Conservation (phyloP, 2,329 filamentous ascomycete genomes). For the Cercospora canescens region DNA sequence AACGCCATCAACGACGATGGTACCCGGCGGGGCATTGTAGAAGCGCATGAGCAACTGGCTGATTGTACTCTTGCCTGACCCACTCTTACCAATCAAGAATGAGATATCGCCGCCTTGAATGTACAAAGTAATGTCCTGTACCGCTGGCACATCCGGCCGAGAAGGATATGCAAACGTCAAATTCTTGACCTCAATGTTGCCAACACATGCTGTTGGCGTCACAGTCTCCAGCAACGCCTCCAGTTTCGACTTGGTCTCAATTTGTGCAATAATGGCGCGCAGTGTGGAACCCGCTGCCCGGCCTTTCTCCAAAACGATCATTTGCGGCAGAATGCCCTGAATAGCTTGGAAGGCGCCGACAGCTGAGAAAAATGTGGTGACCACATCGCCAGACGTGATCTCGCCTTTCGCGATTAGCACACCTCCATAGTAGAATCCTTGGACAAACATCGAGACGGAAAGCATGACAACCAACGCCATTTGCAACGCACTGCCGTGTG, state of each 20-base stretch:
- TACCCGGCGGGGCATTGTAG: slow-evolving; percentile 66
- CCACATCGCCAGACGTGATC: slow-evolving; percentile 63
- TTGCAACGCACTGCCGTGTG: slow-evolving; percentile 68
- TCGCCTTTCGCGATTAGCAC: slow-evolving; percentile 63
- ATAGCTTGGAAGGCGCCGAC: slow-evolving; percentile 75
- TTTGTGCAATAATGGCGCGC: slow-evolving; percentile 44
- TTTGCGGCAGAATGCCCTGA: slow-evolving; percentile 72
- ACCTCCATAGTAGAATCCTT: slow-evolving; percentile 87
- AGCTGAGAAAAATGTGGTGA: slow-evolving; percentile 84
- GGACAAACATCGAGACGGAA: slow-evolving; percentile 75
- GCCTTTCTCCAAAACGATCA: slow-evolving; percentile 76
- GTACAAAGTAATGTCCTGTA: slow-evolving; percentile 64
- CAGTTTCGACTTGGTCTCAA: slow-evolving; percentile 28
- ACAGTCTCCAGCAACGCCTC: slow-evolving; percentile 23
- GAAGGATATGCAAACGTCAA: slow-evolving; percentile 67
- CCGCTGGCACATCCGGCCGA: slow-evolving; percentile 59
- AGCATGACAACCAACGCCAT: slow-evolving; percentile 73
- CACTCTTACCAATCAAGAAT: slow-evolving; percentile 82
- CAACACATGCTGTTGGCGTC: slow-evolving; percentile 51
- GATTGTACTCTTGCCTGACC: slow-evolving; percentile 89
- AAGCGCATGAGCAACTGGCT: slow-evolving; percentile 77
- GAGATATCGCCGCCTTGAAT: slow-evolving; percentile 73
- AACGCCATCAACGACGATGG: slow-evolving; percentile 68
- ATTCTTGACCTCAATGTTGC: slow-evolving; percentile 69
- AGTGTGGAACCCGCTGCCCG: slow-evolving; percentile 70